phyloP scores from a whole-genome alignment of 768 basidiomycete genomes.

The Mrakia frigida region DNA sequence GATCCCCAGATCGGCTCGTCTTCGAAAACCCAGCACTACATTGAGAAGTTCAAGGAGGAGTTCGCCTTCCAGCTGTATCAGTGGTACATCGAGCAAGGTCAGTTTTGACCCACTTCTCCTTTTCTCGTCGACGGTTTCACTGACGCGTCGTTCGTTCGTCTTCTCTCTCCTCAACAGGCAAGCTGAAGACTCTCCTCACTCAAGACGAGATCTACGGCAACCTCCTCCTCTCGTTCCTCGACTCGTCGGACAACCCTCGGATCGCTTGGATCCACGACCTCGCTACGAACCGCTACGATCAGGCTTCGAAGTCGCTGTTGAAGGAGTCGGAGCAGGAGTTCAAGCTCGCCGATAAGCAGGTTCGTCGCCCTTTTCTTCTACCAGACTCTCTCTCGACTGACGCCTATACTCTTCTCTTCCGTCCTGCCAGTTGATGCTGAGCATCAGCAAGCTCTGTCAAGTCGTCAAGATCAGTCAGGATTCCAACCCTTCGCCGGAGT shows the following conservation, averaged over 20 bases:
- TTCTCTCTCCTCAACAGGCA: slow-evolving; percentile 55
- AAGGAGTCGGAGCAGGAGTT: slow-evolving; percentile 56
- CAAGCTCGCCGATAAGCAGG: slow-evolving; percentile 70
- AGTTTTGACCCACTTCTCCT: slow-evolving; percentile 34
- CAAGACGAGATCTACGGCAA: slow-evolving; percentile 60
- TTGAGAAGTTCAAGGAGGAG: slow-evolving; percentile 69
- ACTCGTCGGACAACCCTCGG: slow-evolving; percentile 53
- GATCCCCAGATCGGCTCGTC: slow-evolving; percentile 51
- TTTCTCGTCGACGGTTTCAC: neutral
- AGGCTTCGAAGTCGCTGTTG: slow-evolving; percentile 61
- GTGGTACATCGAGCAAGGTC: slow-evolving; percentile 89
- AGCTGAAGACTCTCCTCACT: slow-evolving; percentile 72
- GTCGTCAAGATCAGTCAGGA: slow-evolving; percentile 58
- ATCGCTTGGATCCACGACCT: slow-evolving; percentile 82
- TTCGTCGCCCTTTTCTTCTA: slow-evolving; percentile 45
- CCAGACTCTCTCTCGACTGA: neutral
- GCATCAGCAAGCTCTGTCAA: slow-evolving; percentile 80
- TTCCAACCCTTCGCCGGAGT: slow-evolving; percentile 49
- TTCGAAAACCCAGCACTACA: slow-evolving; percentile 56
- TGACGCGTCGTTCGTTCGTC: neutral
- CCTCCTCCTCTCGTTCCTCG: slow-evolving; percentile 71
- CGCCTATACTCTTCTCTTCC: neutral
- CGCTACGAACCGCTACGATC: slow-evolving; percentile 59
- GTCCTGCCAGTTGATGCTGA: slow-evolving; percentile 67
- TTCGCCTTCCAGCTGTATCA: slow-evolving; percentile 86